Percentiles rank a stretch among this genome's conserved stretches.
Evolutionary conservation across 1,139 yeast species (phyloP).

Genomic region (Sugiyamaella castrensis): DNA sequence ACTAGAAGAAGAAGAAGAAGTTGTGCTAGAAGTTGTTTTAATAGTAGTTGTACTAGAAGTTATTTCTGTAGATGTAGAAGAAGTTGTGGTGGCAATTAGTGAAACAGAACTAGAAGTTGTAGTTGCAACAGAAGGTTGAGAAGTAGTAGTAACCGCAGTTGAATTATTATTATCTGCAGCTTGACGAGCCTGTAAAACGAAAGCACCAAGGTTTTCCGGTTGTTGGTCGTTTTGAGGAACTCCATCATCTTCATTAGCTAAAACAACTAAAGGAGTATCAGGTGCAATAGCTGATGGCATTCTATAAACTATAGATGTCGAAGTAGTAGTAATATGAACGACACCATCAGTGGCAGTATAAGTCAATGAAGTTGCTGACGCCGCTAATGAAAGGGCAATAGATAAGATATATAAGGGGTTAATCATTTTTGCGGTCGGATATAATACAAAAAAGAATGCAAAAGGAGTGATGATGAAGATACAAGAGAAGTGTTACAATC

Average conservation of each 20-base stretch:
- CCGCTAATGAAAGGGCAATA: neutral
- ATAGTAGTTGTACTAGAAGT: slow-evolving; percentile 4
- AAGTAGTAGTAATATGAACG: slow-evolving; percentile 13
- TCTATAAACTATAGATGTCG: slow-evolving; percentile 13
- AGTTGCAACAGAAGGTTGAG: slow-evolving; percentile 3
- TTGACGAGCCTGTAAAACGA: slow-evolving; percentile 7
- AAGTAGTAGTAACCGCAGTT: slow-evolving; percentile 5
- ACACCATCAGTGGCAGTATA: slow-evolving; percentile 1
- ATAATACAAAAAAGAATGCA: neutral
- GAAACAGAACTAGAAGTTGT: slow-evolving; percentile 4
- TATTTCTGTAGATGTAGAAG: slow-evolving; percentile 11
- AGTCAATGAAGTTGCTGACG: neutral
- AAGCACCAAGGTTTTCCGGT: neutral
- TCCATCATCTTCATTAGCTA: slow-evolving; percentile 15
- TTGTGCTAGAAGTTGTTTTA: neutral
- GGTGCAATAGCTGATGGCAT: slow-evolving; percentile 12
- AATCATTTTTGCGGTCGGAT: too few species aligned
- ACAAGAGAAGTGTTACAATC: too few species aligned
- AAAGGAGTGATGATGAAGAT: slow-evolving; percentile 1
- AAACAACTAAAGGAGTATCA: slow-evolving; percentile 9
- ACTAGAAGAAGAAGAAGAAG: slow-evolving; percentile 2
- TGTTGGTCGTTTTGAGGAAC: neutral
- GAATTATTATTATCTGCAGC: slow-evolving; percentile 3
- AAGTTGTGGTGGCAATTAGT: slow-evolving; percentile 6
- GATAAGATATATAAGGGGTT: too few species aligned